A percentile compares a stretch with the other conserved stretches of the same genome.
Evolutionary conservation across 805 yeast species (phyloP).

Genomic region (Yarrowia hollandica): DNA sequence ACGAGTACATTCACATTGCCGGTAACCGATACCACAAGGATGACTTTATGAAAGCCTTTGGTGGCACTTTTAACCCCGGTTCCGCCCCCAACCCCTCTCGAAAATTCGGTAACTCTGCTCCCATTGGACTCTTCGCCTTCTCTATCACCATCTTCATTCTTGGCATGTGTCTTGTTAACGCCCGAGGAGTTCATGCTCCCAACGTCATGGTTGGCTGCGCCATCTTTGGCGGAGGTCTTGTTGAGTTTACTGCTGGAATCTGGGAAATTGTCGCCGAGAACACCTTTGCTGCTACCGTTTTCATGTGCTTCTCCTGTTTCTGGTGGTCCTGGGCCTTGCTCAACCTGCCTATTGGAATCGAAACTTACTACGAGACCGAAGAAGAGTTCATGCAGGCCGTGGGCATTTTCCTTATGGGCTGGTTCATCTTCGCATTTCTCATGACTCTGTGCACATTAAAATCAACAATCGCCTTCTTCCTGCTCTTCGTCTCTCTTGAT

Average conservation of each 20-base stretch:
- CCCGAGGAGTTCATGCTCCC: conserved; percentile 56
- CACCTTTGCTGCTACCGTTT: conserved; percentile 60
- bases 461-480: conserved; percentile 63
- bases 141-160: conserved; percentile 61
- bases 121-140: conserved; percentile 58
- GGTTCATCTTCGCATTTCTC: conserved; percentile 62
- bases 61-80: conserved; percentile 29
- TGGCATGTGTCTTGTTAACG: conserved; percentile 52
- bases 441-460: conserved; percentile 56
- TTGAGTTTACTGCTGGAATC: conserved; percentile 62
- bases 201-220: conserved; percentile 60
- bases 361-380: conserved; percentile 44
- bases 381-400: conserved; percentile 46
- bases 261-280: conserved; percentile 66
- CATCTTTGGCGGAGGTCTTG: conserved; percentile 60
- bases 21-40: conserved; percentile 58
- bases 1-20: conserved; percentile 65
- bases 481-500: conserved; percentile 52
- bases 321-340: conserved; percentile 67
- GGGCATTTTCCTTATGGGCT: conserved; percentile 60
- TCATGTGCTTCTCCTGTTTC: conserved; percentile 53
- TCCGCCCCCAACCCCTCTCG: conserved; percentile 43
- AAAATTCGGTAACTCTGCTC: conserved; percentile 63
- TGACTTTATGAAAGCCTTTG: conserved; percentile 63
- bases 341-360: conserved; percentile 52